Percentiles rank a stretch among this genome's conserved stretches.
Evolutionary conservation across 2,329 filamentous ascomycete species (phyloP).

Genomic region (Plenodomus lindquistii): DNA sequence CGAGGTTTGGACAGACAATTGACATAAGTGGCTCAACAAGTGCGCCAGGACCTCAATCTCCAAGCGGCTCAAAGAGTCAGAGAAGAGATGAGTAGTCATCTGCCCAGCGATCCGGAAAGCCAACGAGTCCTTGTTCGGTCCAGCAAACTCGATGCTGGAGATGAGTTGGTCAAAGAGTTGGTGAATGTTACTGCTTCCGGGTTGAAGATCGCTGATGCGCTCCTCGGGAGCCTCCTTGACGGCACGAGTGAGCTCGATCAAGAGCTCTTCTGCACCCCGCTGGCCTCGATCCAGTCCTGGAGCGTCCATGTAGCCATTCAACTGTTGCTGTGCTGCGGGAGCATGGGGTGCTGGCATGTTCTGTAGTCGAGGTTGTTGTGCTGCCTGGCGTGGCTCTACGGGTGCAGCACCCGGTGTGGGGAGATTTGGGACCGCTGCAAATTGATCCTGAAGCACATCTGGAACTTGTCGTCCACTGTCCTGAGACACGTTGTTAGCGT

Average conservation of each 20-base stretch:
- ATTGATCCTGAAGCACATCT: slow-evolving; percentile 65
- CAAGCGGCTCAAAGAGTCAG: slow-evolving; percentile 57
- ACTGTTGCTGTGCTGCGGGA: slow-evolving; percentile 51
- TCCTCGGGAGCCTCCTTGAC: slow-evolving; percentile 62
- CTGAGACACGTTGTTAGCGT: slow-evolving; percentile 59
- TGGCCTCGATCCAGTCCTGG: slow-evolving; percentile 42
- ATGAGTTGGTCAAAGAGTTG: slow-evolving; percentile 62
- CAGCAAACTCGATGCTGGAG: slow-evolving; percentile 56
- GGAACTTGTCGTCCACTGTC: slow-evolving; percentile 64
- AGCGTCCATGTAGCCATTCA: slow-evolving; percentile 64
- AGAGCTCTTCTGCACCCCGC: slow-evolving; percentile 57
- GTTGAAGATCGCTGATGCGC: slow-evolving; percentile 60
- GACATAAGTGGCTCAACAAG: slow-evolving; percentile 64
- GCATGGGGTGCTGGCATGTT: slow-evolving; percentile 39
- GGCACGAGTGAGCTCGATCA: slow-evolving; percentile 61
- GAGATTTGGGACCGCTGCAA: slow-evolving; percentile 62
- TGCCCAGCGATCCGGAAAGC: slow-evolving; percentile 60
- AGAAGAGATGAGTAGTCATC: slow-evolving; percentile 61
- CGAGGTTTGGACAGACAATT: slow-evolving; percentile 61
- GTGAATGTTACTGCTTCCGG: slow-evolving; percentile 56
- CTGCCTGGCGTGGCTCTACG: slow-evolving; percentile 61
- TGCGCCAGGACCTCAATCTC: slow-evolving; percentile 68
- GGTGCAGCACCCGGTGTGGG: slow-evolving; percentile 66
- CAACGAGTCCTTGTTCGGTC: slow-evolving; percentile 59
- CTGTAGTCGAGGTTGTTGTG: slow-evolving; percentile 53